Base-by-base conservation (phyloP, 768 basidiomycete genomes). In the Naganishia vaughanmartiniae region DNA sequence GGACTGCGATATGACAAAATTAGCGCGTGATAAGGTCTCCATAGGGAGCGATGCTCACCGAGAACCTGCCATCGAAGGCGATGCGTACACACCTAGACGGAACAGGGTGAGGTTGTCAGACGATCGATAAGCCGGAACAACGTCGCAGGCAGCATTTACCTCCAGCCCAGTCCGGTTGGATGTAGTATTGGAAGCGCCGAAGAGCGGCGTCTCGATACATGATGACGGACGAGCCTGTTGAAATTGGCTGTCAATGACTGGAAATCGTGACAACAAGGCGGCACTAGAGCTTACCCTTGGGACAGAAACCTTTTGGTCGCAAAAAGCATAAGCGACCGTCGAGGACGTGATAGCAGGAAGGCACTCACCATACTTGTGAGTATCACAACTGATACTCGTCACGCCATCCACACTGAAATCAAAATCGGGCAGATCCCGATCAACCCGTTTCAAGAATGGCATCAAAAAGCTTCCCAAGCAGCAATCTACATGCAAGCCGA, bases 361-460 rank as follows among this genome's bases (percentile, higher is more conserved):
- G 11, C 10, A 67, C 70, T 58, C 30, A 72, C 71, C 71, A 58
- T 70, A 73, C 84, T 95, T 95, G 83, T 96, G 93, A 9, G 92
- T 92, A 83, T 99, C 95, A 80, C 94, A 96, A 72, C 92, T 93
- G 67, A 97, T 91, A 75, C 89, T 89, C 2, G 94, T 97, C 28
- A 99, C 95, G 4, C 95, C 95, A 2, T 86, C 84, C 1, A 97
- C 89, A 26, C 88, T 83, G 81, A 99, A 99, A 81, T 98, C 95
- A 77, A 97, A 98, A 0, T 87, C 89, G 45, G 84, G 81, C 28
- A 90, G 82, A 67, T 28, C 33, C 10, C 34, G 45, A 54, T 30
- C 81, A 78, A 15, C 77, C 74, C 73, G 86, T 76, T 92, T 90
- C 57, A 99, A 85, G 85, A 91, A 99, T 0, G 95, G 93, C 71